Evolutionary conservation across 257 asterid species (phyloP), one percentile per base, ranked within the genome.

Genomic region (Gardenia jasminoides): DNA sequence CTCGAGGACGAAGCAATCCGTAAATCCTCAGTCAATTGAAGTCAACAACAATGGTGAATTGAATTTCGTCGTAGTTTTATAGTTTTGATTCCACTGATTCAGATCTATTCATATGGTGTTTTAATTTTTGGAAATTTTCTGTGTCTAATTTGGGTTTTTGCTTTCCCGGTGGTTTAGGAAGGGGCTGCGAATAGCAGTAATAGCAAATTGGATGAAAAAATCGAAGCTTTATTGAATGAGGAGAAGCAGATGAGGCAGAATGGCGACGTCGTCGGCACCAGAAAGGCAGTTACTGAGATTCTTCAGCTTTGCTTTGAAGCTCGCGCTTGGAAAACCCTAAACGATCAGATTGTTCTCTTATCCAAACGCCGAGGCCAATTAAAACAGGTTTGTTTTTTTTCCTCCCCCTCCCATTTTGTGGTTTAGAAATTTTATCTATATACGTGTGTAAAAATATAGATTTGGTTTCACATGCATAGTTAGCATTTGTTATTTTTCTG

Each of bases 361-460:
- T 96, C 98, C 70, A 96, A 96, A 87, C 96, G 99, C 76, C 97
- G 97, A 61, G 99, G 99, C 24, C 98, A 96, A 88, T 84, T 96
- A 81, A 96, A 96, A 76, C 99, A 96, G 98, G 99, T 88, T 47
- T 41, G 8, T 24, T 7, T 17, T 22, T 2, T 17, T 67, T 44
- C 47, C 10, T 64, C 10, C 3, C 56, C 56, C 56, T 19, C 4
- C n/a, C n/a, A n/a, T n/a, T 54, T 5, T 82, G 69, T 41, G 0
- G 79, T 0, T 41, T 43, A 75, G 24, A n/a, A 19, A 19, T 72
- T 71, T 68, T 2, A 3, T 8, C 26, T n/a, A 43, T 15, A 22
- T 19, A n/a, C 44, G 19, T 43, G 17, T 59, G n/a, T 46, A 6
- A 30, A 68, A 47, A 19, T 13, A 20, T 22, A 46, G 31, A 58